Evolutionary conservation across 2,329 filamentous ascomycete genomes (phyloP).

Genomic region (Leptographium lundbergii): DNA sequence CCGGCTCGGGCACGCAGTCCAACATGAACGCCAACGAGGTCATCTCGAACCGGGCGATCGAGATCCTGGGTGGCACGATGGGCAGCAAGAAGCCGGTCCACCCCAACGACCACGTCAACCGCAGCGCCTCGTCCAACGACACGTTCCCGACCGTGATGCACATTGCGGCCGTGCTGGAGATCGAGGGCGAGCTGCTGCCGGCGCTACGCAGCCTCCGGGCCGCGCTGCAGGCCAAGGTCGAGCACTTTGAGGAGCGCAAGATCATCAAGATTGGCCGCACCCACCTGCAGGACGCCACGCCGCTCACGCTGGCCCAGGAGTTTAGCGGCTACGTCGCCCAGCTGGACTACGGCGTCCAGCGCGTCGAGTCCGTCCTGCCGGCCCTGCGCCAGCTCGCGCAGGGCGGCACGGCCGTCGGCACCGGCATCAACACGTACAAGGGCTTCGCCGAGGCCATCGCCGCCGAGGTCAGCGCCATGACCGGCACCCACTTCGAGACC

Average conservation of each 20-base stretch:
- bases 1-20: constrained; percentile 94
- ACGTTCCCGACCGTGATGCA: constrained; percentile 99
- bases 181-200: constrained; percentile 76
- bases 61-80: constrained; percentile 88
- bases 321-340: constrained; percentile 97
- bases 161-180: constrained; percentile 89
- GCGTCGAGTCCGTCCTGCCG: constrained; percentile 70
- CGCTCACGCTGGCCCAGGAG: constrained; percentile 88
- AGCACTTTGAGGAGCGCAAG: constrained; percentile 69
- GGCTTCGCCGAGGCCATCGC: constrained; percentile 93
- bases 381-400: constrained; percentile 81
- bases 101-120: constrained; percentile 99
- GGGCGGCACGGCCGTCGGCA: constrained; percentile 93
- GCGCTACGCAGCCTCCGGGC: constrained; percentile 69
- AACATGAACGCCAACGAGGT: constrained; percentile 99
- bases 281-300: constrained; percentile 94
- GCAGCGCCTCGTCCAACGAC: constrained; percentile 96
- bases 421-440: constrained; percentile 92
- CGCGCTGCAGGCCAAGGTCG: constrained; percentile 77
- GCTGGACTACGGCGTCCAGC: constrained; percentile 79
- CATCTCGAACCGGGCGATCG: constrained; percentile 97
- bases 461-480: constrained; percentile 81
- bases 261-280: constrained; percentile 99
- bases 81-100: constrained; percentile 97
- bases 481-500: constrained; percentile 84